Percentiles rank a stretch among this genome's conserved stretches.
These are phyloP conservation scores for Monascus ruber DNA, from an alignment of 2,329 filamentous ascomycete genomes.

Conservation along the genomic window DNA sequence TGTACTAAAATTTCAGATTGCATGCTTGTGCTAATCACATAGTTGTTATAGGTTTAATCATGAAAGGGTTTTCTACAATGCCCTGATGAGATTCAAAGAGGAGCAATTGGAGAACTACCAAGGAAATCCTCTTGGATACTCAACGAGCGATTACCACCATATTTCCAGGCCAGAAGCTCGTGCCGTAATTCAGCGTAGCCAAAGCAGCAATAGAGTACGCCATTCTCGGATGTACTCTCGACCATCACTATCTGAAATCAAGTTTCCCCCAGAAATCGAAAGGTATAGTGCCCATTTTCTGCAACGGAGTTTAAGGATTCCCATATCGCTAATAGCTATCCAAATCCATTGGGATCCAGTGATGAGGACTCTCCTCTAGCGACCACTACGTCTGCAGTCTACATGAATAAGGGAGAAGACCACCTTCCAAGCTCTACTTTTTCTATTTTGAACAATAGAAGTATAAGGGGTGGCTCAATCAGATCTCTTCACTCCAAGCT, in stretches of 20 bases:
- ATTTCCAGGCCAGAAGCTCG: constrained; percentile 34
- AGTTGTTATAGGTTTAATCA: constrained; percentile 56
- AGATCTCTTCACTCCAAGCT: constrained; percentile 35
- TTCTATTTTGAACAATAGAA: constrained; percentile 20
- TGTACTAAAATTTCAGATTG: constrained; percentile 1
- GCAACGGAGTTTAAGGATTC: not conserved
- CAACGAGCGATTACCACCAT: constrained; percentile 84
- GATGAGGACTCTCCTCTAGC: too few species aligned
- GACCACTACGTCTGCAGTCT: constrained; percentile 6
- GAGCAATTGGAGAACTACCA: constrained; percentile 77
- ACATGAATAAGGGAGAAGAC: constrained; percentile 11
- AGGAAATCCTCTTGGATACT: constrained; percentile 66
- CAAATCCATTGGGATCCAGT: too few species aligned
- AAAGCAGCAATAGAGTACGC: constrained; percentile 9
- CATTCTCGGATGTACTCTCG: too few species aligned
- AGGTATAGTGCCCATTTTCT: not conserved
- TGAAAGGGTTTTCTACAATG: constrained; percentile 85
- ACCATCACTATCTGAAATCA: not conserved
- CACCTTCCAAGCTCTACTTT: constrained; percentile 17
- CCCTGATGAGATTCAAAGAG: constrained; percentile 70
- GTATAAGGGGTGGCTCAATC: constrained; percentile 20
- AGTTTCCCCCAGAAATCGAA: not conserved
- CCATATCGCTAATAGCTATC: too few species aligned
- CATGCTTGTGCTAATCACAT: not conserved
- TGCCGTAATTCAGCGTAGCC: constrained; percentile 18